Base-by-base conservation (phyloP, 108 stramenopile species). In the Stephanodiscus minutulus region DNA sequence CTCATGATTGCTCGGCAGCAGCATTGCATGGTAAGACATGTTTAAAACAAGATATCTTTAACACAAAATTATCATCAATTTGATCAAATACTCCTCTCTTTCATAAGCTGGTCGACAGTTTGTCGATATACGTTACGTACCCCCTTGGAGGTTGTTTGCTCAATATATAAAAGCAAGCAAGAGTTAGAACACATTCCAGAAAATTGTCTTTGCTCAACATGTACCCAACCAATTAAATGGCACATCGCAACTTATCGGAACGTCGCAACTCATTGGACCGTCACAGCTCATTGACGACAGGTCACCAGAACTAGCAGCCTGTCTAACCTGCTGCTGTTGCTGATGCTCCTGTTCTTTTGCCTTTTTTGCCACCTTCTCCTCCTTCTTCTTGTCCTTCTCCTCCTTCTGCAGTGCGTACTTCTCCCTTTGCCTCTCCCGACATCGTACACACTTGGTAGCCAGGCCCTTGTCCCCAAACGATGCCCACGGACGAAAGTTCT, bases 401-500 rank as follows among this genome's bases (percentile, higher is more conserved):
- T 94, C 86, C 57, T 93, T 93, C 57, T 86, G 83, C 37, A 87
- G 46, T 1, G 94, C 94, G 66, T 96, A 96, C 74, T 96, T 96
- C 48, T 93, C 91, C 24, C 89, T 70, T 54, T 96, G 95, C 17
- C 95, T 84, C 41, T 92, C 92, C 28, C 95, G 87, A 54, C 95
- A 96, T 59, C 90, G 77, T 11, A 89, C 73, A 61, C 95, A 96
- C 79, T 96, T 96, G 9, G 95, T 93, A 4, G 95, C 95, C 9
- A 88, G 66, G 41, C 92, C 92, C 73, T 96, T 96, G 46, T 93
- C 92, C 3, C 95, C 92, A 73, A 96, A 96, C 6, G 91, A 77
- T 27, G 91, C 91, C 95, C 95, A 96, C 28, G 91, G 89, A 11
- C 92, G 86, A 46, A 93, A 96, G 79, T 96, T 96, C 62, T 95